Base-by-base conservation (phyloP, 1,139 yeast species). In the Hyphopichia fennica region DNA sequence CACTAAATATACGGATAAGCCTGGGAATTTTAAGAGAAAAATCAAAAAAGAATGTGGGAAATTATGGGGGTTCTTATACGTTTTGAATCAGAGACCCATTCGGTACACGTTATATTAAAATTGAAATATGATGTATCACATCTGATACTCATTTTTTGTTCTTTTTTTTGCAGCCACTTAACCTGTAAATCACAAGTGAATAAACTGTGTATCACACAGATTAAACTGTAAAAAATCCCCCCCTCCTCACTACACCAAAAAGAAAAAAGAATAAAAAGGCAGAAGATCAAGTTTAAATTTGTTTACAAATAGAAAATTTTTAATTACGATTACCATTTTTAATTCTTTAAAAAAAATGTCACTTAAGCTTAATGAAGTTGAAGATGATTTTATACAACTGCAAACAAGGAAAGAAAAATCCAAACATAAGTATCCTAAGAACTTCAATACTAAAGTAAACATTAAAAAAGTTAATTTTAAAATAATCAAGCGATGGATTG, bases 401-500 rank as follows among this genome's bases (percentile, higher is more conserved):
- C 48, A 45, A 35, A 33, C 28, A 4, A 32, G 41, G 36, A 47
- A 42, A 38, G 54, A 55, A 22, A 47, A 42, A 27, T 29, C 41
- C 33, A 15, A 41, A 34, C 39, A 52, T 10, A 53, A 46, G 41
- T 62, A 55, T 37, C 71, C 72, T 8, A 60, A 60, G 44, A 41
- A 45, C 11, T 69, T 62, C 50, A 57, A 55, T 33, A 48, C 50
- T 30, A 41, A 47, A 19, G 70, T 75, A 2, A 62, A 65, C 38
- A 57, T 65, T 14, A 33, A 56, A 7, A 69, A 66, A 45, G 67
- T 75, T n/a, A 64, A 71, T 45, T 48, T 63, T 41, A 43, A 46
- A 1, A 60, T 69, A 19, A 56, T 75, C 2, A 59, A 63, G 40
- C 48, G 50, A 19, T 75, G 79, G 77, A 63, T 74, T 14, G 49